Evolutionary conservation across 2,329 filamentous ascomycete genomes (phyloP), one percentile per base, ranked within the genome.

Genomic region (Acrocalymma vagum): DNA sequence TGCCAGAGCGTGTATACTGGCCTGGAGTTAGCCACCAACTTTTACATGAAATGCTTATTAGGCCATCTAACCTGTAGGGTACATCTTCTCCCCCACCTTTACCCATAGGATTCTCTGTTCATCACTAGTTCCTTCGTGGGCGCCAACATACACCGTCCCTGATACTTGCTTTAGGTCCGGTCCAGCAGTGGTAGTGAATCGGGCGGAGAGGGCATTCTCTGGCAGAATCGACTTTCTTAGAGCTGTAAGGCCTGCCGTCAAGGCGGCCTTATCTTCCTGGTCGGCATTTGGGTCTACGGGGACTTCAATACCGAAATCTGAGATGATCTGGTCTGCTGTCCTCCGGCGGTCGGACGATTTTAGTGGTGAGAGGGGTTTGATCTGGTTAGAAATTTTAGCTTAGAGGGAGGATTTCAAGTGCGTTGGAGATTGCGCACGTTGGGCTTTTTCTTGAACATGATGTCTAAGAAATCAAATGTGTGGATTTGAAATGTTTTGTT

Each of bases 341-440:
- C 81, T 84, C 43, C 85, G 77, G 44, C 85, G 78, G 57, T 87
- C 85, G 2, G 84, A 87, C 5, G 84, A 86, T 38, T 85, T 80
- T 36, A 88, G 70, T 26, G 85, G 83, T 4, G 84, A 77, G 9
- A 85, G 73, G 13, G 84, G 81, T 72, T 87, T 88, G 72, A 88
- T 81, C 77, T 84, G 34, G 32, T n/a, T 13, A 5, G n/a, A 4
- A 31, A 13, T n/a, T 30, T 61, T 17, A 54, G 38, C 39, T 27
- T 25, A 20, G 14, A 28, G 10, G 9, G 11, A 11, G 13, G 15
- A 9, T 29, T 9, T 14, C 22, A 11, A 27, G 9, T 29, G 14
- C n/a, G 7, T 6, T 9, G 17, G 6, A 22, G n/a, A 26, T 16
- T 20, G 36, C 52, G 18, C 63, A 81, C 79, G 30, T 76, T 80